Base-by-base conservation (phyloP, 768 basidiomycete genomes). In the Phlebiopsis flavidoalba region DNA sequence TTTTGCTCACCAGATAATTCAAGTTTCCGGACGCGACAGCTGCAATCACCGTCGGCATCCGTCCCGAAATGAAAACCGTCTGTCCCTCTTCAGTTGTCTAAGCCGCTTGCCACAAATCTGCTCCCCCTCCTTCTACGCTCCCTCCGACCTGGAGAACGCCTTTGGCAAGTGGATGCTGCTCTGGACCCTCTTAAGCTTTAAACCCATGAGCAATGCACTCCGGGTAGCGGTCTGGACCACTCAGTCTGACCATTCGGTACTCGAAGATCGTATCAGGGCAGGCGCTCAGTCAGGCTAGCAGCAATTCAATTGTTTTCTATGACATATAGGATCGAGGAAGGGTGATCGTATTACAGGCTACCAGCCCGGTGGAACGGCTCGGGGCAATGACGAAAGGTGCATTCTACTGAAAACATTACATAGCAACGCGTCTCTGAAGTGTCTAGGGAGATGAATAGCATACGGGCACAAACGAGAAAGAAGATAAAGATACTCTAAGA, bases 141-240 rank as follows among this genome's bases (percentile, higher is more conserved):
- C 12, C 17, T 43, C 17, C 40, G 40, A 43, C 12, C 8, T 43
- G 17, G 40, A 43, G 40, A 43, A 43, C 40, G 40, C 10, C 8
- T 3, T 3, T 43, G 40, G 40, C 40, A 8, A 43, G 40, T 43
- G 10, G 17, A 43, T 43, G 3, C 40, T 43, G 40, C 40, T 43
- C 40, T 43, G 40, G 40, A 17, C 40, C 17, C 8, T 53, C 31
- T 53, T 17, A 53, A 36, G 52, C 52, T 53, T 35, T 53, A 35
- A 33, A 35, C 4, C 52, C 52, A 35, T 36, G 52, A 8, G 21
- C 19, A 37, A 37, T 12, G 22, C 54, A 55, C 54, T 45, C 54
- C 54, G 54, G 54, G 54, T 55, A 55, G 54, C n/a, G 54, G 54
- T 45, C 54, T 55, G 52, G 52, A 8, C 52, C 15, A 55, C 36